Evolutionary conservation across 331 rosid species (phyloP), one percentile per base, ranked within the genome.

Genomic region (Pyrus hybrid): DNA sequence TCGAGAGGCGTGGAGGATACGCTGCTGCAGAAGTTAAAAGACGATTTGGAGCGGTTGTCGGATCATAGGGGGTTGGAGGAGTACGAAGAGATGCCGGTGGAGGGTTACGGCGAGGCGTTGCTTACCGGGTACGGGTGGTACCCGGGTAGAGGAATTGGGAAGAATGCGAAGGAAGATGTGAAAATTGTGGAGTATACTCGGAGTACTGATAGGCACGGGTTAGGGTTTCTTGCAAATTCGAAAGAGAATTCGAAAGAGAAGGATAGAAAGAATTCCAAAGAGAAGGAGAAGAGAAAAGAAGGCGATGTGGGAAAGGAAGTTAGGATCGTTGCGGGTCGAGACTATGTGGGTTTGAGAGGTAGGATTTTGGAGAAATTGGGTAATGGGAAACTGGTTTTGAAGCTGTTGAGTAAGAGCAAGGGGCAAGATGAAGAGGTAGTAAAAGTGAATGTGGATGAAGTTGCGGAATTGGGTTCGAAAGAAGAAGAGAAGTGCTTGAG

Each of bases 111-210:
- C 12, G 85, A 86, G 0, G 97, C 99, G 13, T 61, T 94, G 68
- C 94, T 94, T 7, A 82, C 88, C 1, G 97, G 99, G 10, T 94
- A 90, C 54, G 93, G 97, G 3, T 94, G 99, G 99, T 67, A 61
- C 4, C 81, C 91, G 68, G 97, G 97, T 20, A 85, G 79, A 80
- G 97, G 97, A 3, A 92, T 94, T 10, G 97, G 97, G 14, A 87
- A 70, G 75, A 92, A 92, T 30, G 77, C 92, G 0, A 86, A 83
- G 76, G 91, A 85, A 80, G 96, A 94, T 58, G 85, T 85, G 2
- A 89, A 92, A 79, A 82, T 88, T 53, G 75, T 74, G 28, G 80
- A 87, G 82, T 85, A 79, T 35, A 78, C 78, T 28, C 70, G 70
- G 78, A 80, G 93, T 75, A 77, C 89, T 3, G 87, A 76, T 5